Conservation (phyloP, 2,329 filamentous ascomycete genomes). For the Colletotrichum tamarilloi region DNA sequence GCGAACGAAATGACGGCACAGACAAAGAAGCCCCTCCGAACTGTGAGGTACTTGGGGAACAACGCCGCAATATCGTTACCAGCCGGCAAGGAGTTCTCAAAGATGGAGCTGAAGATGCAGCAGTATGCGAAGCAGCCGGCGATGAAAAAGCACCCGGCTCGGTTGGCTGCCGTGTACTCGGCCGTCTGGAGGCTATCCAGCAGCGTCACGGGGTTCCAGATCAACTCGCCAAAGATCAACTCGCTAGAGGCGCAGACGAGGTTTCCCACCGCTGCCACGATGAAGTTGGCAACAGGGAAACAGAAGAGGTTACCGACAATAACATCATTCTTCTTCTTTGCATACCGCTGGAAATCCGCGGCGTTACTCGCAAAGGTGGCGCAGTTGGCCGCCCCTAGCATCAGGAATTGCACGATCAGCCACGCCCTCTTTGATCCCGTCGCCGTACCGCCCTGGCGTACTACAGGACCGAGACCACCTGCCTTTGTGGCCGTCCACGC, state of each 20-base stretch:
- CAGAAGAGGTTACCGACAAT: conserved; percentile 53
- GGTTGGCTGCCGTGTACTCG: conserved; percentile 47
- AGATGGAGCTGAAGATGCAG: conserved; percentile 55
- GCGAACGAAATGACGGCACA: conserved; percentile 48
- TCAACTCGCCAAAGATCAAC: conserved; percentile 37
- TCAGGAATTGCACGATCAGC: conserved; percentile 50
- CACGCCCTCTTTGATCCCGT: conserved; percentile 52
- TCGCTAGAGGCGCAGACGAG: conserved; percentile 47
- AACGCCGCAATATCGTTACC: conserved; percentile 53
- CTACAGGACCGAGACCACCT: conserved; percentile 69
- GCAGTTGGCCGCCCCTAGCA: conserved; percentile 48
- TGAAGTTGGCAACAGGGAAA: conserved; percentile 51
- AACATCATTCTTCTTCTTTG: conserved; percentile 51
- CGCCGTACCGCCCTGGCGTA: conserved; percentile 73
- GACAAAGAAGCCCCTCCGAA: conserved; percentile 51
- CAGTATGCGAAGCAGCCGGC: conserved; percentile 54
- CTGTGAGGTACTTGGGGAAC: conserved; percentile 51
- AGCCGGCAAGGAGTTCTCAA: conserved; percentile 54
- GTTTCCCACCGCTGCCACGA: conserved; percentile 52
- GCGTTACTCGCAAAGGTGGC: conserved; percentile 53
- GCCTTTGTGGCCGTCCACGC: conserved; percentile 77
- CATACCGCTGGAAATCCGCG: conserved; percentile 57
- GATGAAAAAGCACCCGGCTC: conserved; percentile 53
- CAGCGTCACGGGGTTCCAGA: conserved; percentile 43
- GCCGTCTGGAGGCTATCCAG: conserved; percentile 48